Conservation (phyloP, 352 stramenopile species). For the Phytophthora kernoviae region DNA sequence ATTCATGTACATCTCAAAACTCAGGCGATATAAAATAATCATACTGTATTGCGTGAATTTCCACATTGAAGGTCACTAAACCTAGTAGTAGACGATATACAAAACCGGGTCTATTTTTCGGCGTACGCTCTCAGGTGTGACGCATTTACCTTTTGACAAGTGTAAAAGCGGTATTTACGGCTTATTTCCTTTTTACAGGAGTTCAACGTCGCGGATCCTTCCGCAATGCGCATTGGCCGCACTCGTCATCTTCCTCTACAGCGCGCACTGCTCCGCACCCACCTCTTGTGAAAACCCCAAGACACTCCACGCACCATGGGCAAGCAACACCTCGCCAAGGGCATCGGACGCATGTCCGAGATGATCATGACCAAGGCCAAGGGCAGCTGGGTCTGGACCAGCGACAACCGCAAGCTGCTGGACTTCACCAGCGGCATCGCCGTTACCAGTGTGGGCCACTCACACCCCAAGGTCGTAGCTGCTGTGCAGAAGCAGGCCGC, state of each 20-base stretch:
- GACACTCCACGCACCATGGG: slow-evolving; percentile 39
- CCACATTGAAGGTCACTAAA: slow-evolving; percentile 10
- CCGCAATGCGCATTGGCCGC: not conserved
- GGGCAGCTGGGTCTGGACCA: slow-evolving; percentile 87
- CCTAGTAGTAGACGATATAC: not conserved
- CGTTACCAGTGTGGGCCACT: slow-evolving; percentile 93
- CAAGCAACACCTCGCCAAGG: slow-evolving; percentile 74
- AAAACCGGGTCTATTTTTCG: not conserved
- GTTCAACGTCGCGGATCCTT: slow-evolving; percentile 26
- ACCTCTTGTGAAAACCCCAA: not conserved
- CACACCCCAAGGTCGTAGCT: slow-evolving; percentile 90
- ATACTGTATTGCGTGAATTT: too few relatives aligned
- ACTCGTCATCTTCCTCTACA: slow-evolving; percentile 34
- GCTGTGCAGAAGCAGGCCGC: slow-evolving; percentile 91
- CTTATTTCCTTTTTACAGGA: slow-evolving; percentile 18
- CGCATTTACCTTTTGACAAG: not conserved
- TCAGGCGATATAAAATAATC: too few relatives aligned
- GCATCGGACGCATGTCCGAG: slow-evolving; percentile 86
- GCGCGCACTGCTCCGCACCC: slow-evolving; percentile 15
- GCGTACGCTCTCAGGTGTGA: slow-evolving; percentile 29
- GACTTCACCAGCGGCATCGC: slow-evolving; percentile 95
- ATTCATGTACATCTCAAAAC: too few relatives aligned
- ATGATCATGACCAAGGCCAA: slow-evolving; percentile 86
- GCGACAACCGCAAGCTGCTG: slow-evolving; percentile 86
- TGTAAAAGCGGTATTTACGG: not conserved